Evolutionary conservation across 2,329 filamentous ascomycete genomes (phyloP).

Genomic region (Knoxdaviesia capensis): DNA sequence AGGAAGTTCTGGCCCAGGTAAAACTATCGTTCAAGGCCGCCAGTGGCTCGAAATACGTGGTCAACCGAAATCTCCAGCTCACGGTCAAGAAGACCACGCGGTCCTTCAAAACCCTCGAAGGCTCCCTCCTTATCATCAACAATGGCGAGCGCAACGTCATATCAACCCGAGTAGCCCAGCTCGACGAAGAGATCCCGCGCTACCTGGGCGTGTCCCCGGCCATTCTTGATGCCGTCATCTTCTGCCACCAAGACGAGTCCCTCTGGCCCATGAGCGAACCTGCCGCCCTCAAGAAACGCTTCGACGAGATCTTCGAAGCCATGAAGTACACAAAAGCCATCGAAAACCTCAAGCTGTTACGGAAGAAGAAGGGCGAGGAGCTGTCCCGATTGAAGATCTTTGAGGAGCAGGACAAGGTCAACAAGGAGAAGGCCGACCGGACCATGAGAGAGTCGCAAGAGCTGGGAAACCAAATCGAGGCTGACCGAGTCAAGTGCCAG

Average conservation of each 20-base stretch:
- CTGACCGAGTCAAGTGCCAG: constrained; percentile 34
- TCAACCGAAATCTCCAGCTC: constrained; percentile 67
- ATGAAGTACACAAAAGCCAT: constrained; percentile 95
- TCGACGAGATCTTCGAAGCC: constrained; percentile 96
- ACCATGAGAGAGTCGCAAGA: constrained; percentile 43
- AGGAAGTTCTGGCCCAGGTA: constrained; percentile 77
- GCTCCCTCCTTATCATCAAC: constrained; percentile 52
- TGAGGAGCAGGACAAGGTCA: constrained; percentile 57
- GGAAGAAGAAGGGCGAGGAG: constrained; percentile 65
- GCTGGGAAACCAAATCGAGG: constrained; percentile 46
- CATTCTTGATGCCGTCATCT: constrained; percentile 86
- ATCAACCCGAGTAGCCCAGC: constrained; percentile 61
- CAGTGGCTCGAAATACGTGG: constrained; percentile 59
- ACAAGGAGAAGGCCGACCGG: constrained; percentile 68
- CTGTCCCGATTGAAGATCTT: constrained; percentile 52
- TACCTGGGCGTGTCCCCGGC: constrained; percentile 79
- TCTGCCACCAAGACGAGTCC: constrained; percentile 96
- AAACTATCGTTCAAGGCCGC: constrained; percentile 73
- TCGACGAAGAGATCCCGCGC: constrained; percentile 68
- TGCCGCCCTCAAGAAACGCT: constrained; percentile 68
- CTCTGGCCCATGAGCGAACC: constrained; percentile 93
- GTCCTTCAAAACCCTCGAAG: constrained; percentile 68
- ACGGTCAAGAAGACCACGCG: constrained; percentile 65
- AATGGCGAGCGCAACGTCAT: constrained; percentile 63
- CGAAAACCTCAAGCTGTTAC: constrained; percentile 73